These are phyloP conservation scores for Linderniella brevidens DNA, from an alignment of 257 asterid species.

Conservation along the genomic window DNA sequence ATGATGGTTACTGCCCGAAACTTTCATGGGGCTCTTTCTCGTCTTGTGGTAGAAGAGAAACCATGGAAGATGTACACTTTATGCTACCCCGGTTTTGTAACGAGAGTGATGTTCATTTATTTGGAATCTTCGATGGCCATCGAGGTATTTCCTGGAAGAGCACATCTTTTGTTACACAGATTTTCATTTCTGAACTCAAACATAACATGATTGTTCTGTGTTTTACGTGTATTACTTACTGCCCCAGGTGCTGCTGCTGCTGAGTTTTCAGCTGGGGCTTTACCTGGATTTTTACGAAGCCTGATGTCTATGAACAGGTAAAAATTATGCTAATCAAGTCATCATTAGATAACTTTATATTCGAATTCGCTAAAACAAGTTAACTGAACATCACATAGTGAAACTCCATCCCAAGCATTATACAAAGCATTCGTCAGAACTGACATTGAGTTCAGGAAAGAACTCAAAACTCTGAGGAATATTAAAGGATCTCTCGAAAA, in stretches of 20 bases:
- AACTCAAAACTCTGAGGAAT: conserved; percentile 37
- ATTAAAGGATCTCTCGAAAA: conserved; percentile 41
- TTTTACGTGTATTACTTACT: no score
- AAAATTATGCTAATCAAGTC: not conserved
- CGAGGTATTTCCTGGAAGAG: conserved; percentile 41
- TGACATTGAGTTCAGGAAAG: conserved; percentile 63
- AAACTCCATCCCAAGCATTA: conserved; percentile 57
- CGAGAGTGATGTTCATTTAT: conserved; percentile 41
- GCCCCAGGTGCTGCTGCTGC: conserved; percentile 80
- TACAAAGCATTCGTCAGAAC: conserved; percentile 61
- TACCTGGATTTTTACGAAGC: conserved; percentile 54
- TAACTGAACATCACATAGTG: conserved; percentile 14
- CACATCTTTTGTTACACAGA: not conserved
- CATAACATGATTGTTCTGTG: not conserved
- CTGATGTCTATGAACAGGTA: conserved; percentile 37
- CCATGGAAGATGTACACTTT: conserved; percentile 86
- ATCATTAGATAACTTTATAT: no score
- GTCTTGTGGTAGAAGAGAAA: conserved; percentile 89
- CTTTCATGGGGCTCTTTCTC: conserved; percentile 85
- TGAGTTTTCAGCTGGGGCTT: conserved; percentile 86
- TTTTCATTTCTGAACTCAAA: not conserved
- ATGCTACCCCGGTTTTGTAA: conserved; percentile 41
- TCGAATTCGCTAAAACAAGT: no score
- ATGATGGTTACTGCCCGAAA: conserved; percentile 39
- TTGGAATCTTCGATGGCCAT: conserved; percentile 93